Evolutionary conservation across 2,329 filamentous ascomycete species (phyloP).

Genomic region (Penicillium sp.): DNA sequence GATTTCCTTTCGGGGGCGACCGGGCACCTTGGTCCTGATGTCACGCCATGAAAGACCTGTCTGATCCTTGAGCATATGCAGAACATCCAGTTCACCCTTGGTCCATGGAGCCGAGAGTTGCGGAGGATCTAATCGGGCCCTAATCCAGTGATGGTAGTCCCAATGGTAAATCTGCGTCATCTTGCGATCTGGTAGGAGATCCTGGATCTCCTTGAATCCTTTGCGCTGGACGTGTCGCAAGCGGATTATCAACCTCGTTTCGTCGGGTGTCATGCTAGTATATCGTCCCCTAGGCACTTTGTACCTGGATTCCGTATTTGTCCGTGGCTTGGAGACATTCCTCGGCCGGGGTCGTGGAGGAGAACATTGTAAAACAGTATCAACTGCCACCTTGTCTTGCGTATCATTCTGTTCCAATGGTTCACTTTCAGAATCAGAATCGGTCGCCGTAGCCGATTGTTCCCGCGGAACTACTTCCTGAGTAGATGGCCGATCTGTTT

Average conservation of each 20-base stretch:
- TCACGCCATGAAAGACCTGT: constrained; percentile 29
- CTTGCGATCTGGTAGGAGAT: constrained; percentile 25
- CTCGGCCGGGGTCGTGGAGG: constrained; percentile 1
- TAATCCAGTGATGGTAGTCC: constrained; percentile 29
- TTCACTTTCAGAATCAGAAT: constrained; percentile 1
- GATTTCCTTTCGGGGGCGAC: constrained; percentile 28
- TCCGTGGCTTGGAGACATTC: not conserved
- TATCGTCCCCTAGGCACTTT: constrained; percentile 18
- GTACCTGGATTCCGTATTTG: constrained; percentile 15
- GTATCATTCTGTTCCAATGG: not conserved
- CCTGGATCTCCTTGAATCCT: constrained; percentile 29
- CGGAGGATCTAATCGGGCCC: constrained; percentile 25
- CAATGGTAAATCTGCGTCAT: constrained; percentile 22
- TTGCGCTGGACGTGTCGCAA: constrained; percentile 27
- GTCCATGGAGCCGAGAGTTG: constrained; percentile 29
- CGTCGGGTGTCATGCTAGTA: constrained; percentile 28
- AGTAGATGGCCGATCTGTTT: not conserved
- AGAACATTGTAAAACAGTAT: constrained; percentile 1
- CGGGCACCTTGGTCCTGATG: constrained; percentile 26
- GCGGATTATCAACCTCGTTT: constrained; percentile 28
- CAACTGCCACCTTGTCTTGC: constrained; percentile 1
- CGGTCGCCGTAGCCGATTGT: constrained; percentile 7
- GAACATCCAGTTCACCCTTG: constrained; percentile 21
- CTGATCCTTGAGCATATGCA: constrained; percentile 25
- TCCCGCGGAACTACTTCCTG: not conserved